A percentile compares a stretch with the other conserved stretches of the same genome.
Evolutionary conservation across 1,139 yeast genomes (phyloP).

Genomic region (Lodderomyces elongisporus): DNA sequence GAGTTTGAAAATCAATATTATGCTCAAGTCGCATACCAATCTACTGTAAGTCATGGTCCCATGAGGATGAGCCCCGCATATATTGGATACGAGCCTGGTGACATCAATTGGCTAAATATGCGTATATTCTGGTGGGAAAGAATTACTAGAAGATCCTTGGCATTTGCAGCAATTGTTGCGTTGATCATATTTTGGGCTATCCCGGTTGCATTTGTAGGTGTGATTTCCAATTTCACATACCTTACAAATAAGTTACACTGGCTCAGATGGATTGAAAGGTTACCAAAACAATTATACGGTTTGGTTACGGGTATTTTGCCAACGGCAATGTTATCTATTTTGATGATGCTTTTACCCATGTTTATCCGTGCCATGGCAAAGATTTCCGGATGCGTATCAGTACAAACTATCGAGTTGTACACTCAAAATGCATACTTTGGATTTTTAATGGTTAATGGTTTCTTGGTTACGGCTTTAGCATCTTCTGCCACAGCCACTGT

Average conservation of each 20-base stretch:
- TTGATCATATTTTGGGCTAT: conserved; percentile 76
- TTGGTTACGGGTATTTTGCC: conserved; percentile 75
- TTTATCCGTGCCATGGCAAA: conserved; percentile 69
- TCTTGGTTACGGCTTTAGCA: conserved; percentile 63
- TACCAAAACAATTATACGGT: conserved; percentile 57
- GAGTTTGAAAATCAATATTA: conserved; percentile 67
- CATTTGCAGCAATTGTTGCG: conserved; percentile 53
- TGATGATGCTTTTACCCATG: conserved; percentile 77
- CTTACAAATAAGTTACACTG: conserved; percentile 57
- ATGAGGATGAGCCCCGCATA: conserved; percentile 44
- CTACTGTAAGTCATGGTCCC: conserved; percentile 51
- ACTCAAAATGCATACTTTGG: conserved; percentile 73
- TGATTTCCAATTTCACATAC: conserved; percentile 68
- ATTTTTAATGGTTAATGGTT: conserved; percentile 66
- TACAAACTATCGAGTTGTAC: conserved; percentile 61
- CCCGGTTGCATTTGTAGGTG: conserved; percentile 82
- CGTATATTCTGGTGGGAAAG: conserved; percentile 84
- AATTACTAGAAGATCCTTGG: conserved; percentile 52
- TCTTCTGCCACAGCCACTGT: conserved; percentile 75
- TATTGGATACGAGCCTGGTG: conserved; percentile 58
- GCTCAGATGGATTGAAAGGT: conserved; percentile 56
- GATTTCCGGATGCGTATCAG: conserved; percentile 60
- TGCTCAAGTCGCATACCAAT: conserved; percentile 68
- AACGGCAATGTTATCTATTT: conserved; percentile 56
- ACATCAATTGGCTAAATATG: conserved; percentile 64